A percentile compares a stretch with the other conserved stretches of the same genome.
These are phyloP conservation scores for Mycena pura DNA, from an alignment of 768 basidiomycete genomes.

Conservation along the genomic window DNA sequence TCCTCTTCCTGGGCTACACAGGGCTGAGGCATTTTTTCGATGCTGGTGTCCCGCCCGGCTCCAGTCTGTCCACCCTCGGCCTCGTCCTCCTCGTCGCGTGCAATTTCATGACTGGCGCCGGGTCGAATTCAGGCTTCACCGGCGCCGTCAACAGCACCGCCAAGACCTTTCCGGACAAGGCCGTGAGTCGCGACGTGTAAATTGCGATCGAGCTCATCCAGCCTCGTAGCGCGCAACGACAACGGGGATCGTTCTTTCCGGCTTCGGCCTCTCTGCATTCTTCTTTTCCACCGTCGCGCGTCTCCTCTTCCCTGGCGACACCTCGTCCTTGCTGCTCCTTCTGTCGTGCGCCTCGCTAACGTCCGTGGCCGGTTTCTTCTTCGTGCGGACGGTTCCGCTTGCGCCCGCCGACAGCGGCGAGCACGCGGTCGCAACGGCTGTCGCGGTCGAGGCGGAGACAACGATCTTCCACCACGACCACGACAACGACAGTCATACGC, in stretches of 20 bases:
- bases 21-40: conserved; percentile 77
- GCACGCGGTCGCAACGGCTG: conserved; percentile 25
- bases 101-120: conserved; percentile 77
- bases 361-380: conserved; percentile 79
- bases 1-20: conserved; percentile 74
- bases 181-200: conserved; percentile 50
- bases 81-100: conserved; percentile 64
- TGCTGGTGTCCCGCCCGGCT: conserved; percentile 48
- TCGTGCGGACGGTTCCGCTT: conserved; percentile 73
- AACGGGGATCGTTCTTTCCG: conserved; percentile 82
- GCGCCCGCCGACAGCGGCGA: conserved; percentile 43
- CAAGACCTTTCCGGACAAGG: conserved; percentile 76
- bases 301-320: conserved; percentile 75
- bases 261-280: conserved; percentile 92
- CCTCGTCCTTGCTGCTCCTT: conserved; percentile 75
- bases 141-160: conserved; percentile 84
- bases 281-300: conserved; percentile 83
- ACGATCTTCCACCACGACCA: conserved; percentile 30
- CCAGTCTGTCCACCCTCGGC: conserved; percentile 47
- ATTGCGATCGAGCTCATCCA: not conserved
- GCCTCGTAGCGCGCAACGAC: conserved; percentile 69
- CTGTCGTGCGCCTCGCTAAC: conserved; percentile 78
- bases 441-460: conserved; percentile 24
- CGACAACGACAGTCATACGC: conserved; percentile 23
- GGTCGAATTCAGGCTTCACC: conserved; percentile 74